phyloP scores from a whole-genome alignment of 2,329 filamentous ascomycete species.

The Ascosphaera apis region DNA sequence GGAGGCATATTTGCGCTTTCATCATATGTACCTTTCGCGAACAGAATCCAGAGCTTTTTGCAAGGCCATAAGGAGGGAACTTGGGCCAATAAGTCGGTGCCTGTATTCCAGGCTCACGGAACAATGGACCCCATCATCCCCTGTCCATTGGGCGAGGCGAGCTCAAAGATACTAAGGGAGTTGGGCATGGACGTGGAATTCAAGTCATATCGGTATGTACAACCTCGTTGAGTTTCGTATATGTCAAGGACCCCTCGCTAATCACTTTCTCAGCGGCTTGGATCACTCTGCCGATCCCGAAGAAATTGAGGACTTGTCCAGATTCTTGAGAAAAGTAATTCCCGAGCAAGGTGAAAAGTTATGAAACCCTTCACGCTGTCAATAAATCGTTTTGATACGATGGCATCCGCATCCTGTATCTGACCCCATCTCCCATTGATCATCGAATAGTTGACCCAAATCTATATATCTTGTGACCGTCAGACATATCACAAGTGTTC shows the following conservation, averaged over 20 bases:
- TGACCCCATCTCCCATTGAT: not conserved
- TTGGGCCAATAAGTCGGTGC: slow-evolving; percentile 47
- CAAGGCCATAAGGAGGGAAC: slow-evolving; percentile 28
- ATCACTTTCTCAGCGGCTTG: slow-evolving; percentile 30
- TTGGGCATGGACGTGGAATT: slow-evolving; percentile 53
- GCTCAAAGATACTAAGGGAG: slow-evolving; percentile 41
- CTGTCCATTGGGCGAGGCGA: slow-evolving; percentile 43
- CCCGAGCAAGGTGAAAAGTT: slow-evolving; percentile 20
- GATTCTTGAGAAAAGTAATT: slow-evolving; percentile 31
- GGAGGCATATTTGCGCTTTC: slow-evolving; percentile 77
- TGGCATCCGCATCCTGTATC: not conserved
- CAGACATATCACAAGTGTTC: no score
- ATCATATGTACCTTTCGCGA: slow-evolving; percentile 51
- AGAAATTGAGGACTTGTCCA: slow-evolving; percentile 65
- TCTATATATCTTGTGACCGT: no score
- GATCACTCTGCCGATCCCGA: slow-evolving; percentile 51
- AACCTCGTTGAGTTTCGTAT: slow-evolving; percentile 26
- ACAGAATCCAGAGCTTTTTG: slow-evolving; percentile 28
- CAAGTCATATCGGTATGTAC: slow-evolving; percentile 45
- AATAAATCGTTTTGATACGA: no score
- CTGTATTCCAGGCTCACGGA: slow-evolving; percentile 82
- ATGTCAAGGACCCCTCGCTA: slow-evolving; percentile 13
- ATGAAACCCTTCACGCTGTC: not conserved
- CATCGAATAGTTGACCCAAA: no score
- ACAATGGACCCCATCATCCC: slow-evolving; percentile 49